Conservation (phyloP, 495 filamentous ascomycete genomes). For the Bombardia bombarda region DNA sequence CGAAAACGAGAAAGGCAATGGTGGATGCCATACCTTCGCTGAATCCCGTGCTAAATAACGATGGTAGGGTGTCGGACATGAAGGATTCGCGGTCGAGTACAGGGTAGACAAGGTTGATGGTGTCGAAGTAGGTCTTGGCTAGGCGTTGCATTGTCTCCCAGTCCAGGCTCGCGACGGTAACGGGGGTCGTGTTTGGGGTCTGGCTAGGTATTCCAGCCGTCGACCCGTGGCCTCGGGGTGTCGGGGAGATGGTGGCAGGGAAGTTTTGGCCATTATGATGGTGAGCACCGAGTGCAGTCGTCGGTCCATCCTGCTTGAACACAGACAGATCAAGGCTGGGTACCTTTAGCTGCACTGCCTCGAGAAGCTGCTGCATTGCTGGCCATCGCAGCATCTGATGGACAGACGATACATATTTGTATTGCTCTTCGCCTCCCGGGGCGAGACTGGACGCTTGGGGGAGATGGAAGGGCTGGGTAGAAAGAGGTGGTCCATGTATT, state of each 20-base stretch:
- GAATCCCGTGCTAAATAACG: constrained; percentile 41
- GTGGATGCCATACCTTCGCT: constrained; percentile 39
- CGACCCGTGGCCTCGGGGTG: background rate
- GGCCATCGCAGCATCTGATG: constrained; percentile 55
- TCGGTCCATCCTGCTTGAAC: constrained; percentile 37
- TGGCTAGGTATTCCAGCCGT: background rate
- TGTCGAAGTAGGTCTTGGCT: constrained; percentile 47
- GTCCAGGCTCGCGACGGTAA: constrained; percentile 20
- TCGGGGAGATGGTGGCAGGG: constrained; percentile 3
- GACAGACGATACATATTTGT: constrained; percentile 45
- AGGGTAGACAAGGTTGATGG: constrained; percentile 47
- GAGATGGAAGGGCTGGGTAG: constrained; percentile 1
- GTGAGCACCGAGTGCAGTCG: constrained; percentile 35
- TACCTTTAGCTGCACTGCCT: constrained; percentile 18
- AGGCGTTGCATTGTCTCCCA: constrained; percentile 43
- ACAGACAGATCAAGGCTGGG: constrained; percentile 22
- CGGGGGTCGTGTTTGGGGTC: background rate
- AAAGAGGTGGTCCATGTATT: background rate
- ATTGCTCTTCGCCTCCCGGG: constrained; percentile 15
- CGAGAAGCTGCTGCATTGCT: constrained; percentile 40
- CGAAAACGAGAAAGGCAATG: constrained; percentile 48
- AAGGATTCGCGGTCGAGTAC: constrained; percentile 48
- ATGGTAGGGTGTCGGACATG: constrained; percentile 34
- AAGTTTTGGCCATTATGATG: constrained; percentile 1
- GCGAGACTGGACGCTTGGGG: constrained; percentile 8